Evolutionary conservation across 2,329 filamentous ascomycete genomes (phyloP).

Genomic region (Colletotrichum kahawae): DNA sequence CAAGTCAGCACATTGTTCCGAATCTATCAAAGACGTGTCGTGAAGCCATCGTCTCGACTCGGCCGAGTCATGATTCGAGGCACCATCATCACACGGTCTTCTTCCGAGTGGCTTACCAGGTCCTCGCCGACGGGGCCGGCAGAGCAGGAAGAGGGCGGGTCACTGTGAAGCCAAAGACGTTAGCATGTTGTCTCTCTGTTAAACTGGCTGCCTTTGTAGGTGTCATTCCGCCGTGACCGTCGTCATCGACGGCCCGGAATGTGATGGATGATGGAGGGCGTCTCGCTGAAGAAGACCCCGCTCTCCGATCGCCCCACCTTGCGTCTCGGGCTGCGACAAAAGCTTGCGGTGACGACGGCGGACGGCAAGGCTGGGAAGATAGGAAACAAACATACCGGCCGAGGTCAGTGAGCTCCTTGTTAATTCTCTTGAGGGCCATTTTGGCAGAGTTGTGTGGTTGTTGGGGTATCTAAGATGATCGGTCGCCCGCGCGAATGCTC

Average conservation of each 20-base stretch:
- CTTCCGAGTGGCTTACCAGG: conserved; percentile 71
- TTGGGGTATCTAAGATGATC: conserved; percentile 25
- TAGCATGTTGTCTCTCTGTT: conserved; percentile 26
- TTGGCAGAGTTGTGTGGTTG: conserved; percentile 28
- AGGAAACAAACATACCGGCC: conserved; percentile 67
- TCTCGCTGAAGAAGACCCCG: conserved; percentile 34
- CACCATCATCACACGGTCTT: conserved; percentile 10
- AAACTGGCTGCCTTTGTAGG: background rate
- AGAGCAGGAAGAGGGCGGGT: conserved; percentile 98
- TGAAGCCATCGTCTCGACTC: conserved; percentile 24
- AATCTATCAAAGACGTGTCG: too few species aligned
- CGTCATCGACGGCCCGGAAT: background rate
- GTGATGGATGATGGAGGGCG: conserved; percentile 2
- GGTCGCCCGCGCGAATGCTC: conserved; percentile 17
- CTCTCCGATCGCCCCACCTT: conserved; percentile 42
- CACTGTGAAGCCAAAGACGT: conserved; percentile 60
- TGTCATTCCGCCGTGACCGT: background rate
- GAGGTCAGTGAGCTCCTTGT: conserved; percentile 91
- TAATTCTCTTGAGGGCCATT: conserved; percentile 94
- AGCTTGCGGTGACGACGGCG: background rate
- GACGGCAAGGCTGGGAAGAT: conserved; percentile 17
- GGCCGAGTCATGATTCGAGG: conserved; percentile 20
- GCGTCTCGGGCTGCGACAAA: conserved; percentile 29
- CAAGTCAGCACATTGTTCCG: conserved; percentile 10
- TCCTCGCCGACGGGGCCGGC: conserved; percentile 97